A percentile compares a stretch with the other conserved stretches of the same genome.
These are phyloP conservation scores for Lablab purpureus DNA, from an alignment of 306 rosid genomes.

Conservation along the genomic window DNA sequence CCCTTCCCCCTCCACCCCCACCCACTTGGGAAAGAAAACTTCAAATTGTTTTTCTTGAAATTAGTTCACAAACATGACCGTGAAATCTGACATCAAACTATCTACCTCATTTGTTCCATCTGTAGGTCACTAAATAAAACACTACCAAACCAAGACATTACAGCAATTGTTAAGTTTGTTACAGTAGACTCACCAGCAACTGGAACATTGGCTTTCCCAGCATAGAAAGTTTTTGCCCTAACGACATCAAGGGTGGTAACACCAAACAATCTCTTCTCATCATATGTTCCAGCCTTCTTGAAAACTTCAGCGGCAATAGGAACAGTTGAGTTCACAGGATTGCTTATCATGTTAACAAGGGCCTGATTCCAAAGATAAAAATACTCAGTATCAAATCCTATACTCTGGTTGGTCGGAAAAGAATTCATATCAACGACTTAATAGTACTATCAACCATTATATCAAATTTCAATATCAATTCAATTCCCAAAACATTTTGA, in stretches of 20 bases:
- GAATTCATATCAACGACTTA: neutral
- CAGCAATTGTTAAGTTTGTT: neutral
- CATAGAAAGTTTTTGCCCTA: constrained; percentile 95
- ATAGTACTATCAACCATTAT: neutral
- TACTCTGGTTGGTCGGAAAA: neutral
- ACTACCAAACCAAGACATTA: neutral
- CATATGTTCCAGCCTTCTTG: constrained; percentile 91
- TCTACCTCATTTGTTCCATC: neutral
- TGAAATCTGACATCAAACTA: neutral
- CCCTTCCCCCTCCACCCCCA: neutral
- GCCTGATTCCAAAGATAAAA: constrained; percentile 61
- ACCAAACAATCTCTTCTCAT: constrained; percentile 89
- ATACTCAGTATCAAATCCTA: constrained; percentile 29
- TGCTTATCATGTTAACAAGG: constrained; percentile 92
- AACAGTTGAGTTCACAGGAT: constrained; percentile 96
- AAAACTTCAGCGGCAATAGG: constrained; percentile 98
- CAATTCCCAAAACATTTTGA: constrained; percentile 4
- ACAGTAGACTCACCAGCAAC: constrained; percentile 72
- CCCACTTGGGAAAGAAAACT: neutral
- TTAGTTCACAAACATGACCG: neutral
- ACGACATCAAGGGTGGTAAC: constrained; percentile 99
- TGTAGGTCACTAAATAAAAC: neutral
- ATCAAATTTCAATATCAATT: constrained; percentile 4
- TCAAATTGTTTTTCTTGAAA: neutral
- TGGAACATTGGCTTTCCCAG: constrained; percentile 89